A percentile compares a stretch with the other conserved stretches of the same genome.
Conservation (phyloP, 306 rosid species). For the Fragaria ananassa region DNA sequence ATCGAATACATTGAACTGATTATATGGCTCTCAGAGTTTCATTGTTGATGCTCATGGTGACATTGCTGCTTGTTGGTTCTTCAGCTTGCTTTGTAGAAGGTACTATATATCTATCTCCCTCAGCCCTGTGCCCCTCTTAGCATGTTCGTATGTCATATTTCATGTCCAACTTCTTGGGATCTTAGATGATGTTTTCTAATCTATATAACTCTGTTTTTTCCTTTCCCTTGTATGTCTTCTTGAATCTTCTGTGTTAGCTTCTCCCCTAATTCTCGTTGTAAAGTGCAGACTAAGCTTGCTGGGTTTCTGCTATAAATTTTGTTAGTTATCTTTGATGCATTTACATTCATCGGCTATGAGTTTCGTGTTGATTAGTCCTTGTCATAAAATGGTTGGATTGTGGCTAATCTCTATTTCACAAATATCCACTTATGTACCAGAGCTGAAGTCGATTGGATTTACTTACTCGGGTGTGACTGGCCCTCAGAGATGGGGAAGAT, state of each 20-base stretch:
- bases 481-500: constrained; percentile 64
- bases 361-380: background rate
- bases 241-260: background rate
- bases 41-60: constrained; percentile 28
- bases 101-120: constrained; percentile 21
- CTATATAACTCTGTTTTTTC: background rate
- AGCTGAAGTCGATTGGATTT: constrained; percentile 28
- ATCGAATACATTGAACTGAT: background rate
- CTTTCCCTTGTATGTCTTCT: background rate
- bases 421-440: background rate
- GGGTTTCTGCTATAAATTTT: background rate
- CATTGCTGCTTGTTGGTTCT: constrained; percentile 31
- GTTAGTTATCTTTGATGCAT: constrained; percentile 1
- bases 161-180: background rate
- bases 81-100: constrained; percentile 24
- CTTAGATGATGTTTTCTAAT: background rate
- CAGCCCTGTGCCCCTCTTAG: background rate
- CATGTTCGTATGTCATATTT: background rate
- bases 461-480: constrained; percentile 55
- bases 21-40: constrained; percentile 30
- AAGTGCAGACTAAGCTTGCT: background rate
- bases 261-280: background rate
- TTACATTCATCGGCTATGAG: background rate
- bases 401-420: background rate
- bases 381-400: background rate